Percentiles rank a stretch among this genome's conserved stretches.
phyloP scores from a whole-genome alignment of 495 filamentous ascomycete genomes.

The Hypoxylon crocopeplum region DNA sequence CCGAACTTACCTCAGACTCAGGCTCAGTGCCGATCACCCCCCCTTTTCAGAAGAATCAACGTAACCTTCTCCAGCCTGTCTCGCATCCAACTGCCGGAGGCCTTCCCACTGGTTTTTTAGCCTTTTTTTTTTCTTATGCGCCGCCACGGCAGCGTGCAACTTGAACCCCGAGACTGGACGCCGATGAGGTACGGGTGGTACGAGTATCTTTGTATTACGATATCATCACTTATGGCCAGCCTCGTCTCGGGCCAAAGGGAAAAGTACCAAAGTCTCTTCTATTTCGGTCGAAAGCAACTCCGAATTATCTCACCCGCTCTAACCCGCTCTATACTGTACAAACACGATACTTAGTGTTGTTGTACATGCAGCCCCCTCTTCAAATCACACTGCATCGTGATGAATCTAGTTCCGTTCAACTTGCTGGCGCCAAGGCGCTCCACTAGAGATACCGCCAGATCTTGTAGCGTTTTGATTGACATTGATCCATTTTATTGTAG shows the following conservation, averaged over 20 bases:
- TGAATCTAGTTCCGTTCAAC: background rate
- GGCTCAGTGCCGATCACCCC: constrained; percentile 22
- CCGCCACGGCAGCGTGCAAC: constrained; percentile 23
- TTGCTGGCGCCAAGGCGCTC: background rate
- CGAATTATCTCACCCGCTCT: too few species aligned
- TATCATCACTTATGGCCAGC: background rate
- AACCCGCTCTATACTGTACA: too few species aligned
- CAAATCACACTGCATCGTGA: too few species aligned
- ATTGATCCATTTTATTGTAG: too few species aligned
- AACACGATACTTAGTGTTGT: too few species aligned
- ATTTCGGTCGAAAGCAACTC: too few species aligned
- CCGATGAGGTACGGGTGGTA: background rate
- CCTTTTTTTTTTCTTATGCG: background rate
- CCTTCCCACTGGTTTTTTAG: too few species aligned
- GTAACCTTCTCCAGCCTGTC: constrained; percentile 21
- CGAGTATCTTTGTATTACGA: constrained; percentile 5
- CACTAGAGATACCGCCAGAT: background rate
- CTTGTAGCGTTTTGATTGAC: background rate
- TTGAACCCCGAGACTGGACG: constrained; percentile 27
- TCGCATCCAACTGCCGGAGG: constrained; percentile 38
- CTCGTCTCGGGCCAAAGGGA: too few species aligned
- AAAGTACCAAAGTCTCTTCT: too few species aligned
- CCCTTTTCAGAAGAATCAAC: constrained; percentile 19
- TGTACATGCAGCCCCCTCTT: too few species aligned
- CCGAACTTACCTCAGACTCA: constrained; percentile 30